Evolutionary conservation across 2,329 filamentous ascomycete species (phyloP).

Genomic region (Colletotrichum neosansevieriae): DNA sequence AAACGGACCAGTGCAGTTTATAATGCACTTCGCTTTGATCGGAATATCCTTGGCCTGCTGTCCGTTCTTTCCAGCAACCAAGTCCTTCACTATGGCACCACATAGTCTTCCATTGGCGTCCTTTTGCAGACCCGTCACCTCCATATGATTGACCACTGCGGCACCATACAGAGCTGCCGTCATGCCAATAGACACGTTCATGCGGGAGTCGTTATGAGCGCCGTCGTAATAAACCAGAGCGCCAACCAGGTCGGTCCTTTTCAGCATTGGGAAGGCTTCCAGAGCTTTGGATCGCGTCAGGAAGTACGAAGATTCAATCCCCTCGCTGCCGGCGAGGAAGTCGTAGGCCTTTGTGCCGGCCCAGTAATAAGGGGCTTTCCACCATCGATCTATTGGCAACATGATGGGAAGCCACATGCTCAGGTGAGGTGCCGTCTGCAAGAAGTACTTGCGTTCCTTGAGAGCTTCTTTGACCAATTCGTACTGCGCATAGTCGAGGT

Average conservation of each 20-base stretch:
- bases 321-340: constrained; percentile 85
- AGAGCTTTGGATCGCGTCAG: constrained; percentile 87
- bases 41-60: constrained; percentile 72
- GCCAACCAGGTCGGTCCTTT: constrained; percentile 81
- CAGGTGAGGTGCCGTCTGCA: constrained; percentile 80
- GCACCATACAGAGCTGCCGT: constrained; percentile 89
- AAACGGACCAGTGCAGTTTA: constrained; percentile 92
- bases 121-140: constrained; percentile 82
- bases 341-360: constrained; percentile 86
- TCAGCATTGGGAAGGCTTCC: constrained; percentile 90
- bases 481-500: constrained; percentile 80
- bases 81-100: constrained; percentile 79
- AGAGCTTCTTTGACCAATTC: constrained; percentile 78
- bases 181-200: constrained; percentile 91
- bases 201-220: constrained; percentile 90
- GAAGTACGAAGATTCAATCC: constrained; percentile 91
- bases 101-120: constrained; percentile 78
- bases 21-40: constrained; percentile 82
- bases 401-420: constrained; percentile 82
- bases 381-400: constrained; percentile 81
- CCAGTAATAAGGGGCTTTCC: constrained; percentile 84
- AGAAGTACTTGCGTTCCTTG: constrained; percentile 80
- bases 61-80: constrained; percentile 75
- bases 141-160: constrained; percentile 85
- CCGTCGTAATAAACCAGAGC: constrained; percentile 93